Percentiles rank a stretch among this genome's conserved stretches.
Evolutionary conservation across 306 rosid genomes (phyloP).

Genomic region (Quercus agrifolia): DNA sequence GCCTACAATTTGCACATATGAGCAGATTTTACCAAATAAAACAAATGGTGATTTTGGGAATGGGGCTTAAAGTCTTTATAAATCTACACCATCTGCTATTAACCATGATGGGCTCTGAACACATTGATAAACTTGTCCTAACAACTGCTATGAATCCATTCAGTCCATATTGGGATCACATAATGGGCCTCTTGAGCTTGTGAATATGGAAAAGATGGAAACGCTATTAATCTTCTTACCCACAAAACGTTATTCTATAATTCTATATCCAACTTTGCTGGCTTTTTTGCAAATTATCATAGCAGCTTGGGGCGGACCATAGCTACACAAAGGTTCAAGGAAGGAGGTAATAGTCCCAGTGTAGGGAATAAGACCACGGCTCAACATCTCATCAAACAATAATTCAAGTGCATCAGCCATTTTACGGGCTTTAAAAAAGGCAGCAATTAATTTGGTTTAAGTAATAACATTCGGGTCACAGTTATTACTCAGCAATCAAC

Average conservation of each 20-base stretch:
- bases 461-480: slow-evolving; percentile 59
- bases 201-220: no score
- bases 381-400: background rate
- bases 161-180: no score
- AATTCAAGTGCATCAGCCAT: slow-evolving; percentile 25
- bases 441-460: slow-evolving; percentile 48
- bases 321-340: slow-evolving; percentile 60
- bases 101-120: no score
- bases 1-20: no score
- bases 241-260: background rate
- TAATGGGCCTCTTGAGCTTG: no score
- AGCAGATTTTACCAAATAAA: no score
- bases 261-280: slow-evolving; percentile 50
- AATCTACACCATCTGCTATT: no score
- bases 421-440: slow-evolving; percentile 50
- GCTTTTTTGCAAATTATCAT: slow-evolving; percentile 68
- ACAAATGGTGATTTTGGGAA: no score
- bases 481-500: slow-evolving; percentile 23
- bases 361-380: slow-evolving; percentile 52
- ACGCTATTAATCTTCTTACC: no score
- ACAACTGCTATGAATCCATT: no score
- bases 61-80: no score
- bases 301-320: slow-evolving; percentile 86
- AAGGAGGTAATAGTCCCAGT: slow-evolving; percentile 58
- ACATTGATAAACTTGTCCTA: no score